phyloP scores from a whole-genome alignment of 2,329 filamentous ascomycete species.

The Pseudogymnoascus sp. region DNA sequence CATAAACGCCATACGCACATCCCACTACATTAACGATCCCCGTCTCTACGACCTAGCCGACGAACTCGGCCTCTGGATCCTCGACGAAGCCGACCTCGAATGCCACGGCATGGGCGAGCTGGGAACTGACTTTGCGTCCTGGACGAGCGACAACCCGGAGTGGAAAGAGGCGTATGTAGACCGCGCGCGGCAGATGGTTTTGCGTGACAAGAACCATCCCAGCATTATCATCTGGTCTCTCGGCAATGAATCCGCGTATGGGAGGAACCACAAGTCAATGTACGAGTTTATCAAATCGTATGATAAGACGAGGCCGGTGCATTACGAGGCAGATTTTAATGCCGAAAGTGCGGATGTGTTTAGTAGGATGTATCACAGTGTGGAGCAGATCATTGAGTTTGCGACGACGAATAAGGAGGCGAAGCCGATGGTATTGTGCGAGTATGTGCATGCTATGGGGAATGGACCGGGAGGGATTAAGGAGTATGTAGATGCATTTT shows the following conservation, averaged over 20 bases:
- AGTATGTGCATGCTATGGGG: slow-evolving; percentile 43
- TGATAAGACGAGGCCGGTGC: slow-evolving; percentile 44
- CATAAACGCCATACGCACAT: slow-evolving; percentile 61
- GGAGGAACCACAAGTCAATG: slow-evolving; percentile 47
- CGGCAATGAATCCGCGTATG: slow-evolving; percentile 51
- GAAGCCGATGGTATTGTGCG: slow-evolving; percentile 34
- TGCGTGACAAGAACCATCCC: slow-evolving; percentile 47
- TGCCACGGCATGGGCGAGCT: slow-evolving; percentile 43
- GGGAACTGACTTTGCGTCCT: slow-evolving; percentile 40
- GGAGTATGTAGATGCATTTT: slow-evolving; percentile 48
- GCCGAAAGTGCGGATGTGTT: slow-evolving; percentile 46
- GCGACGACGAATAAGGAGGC: slow-evolving; percentile 21
- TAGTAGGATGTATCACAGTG: slow-evolving; percentile 45
- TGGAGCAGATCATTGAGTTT: slow-evolving; percentile 34
- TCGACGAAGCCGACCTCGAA: slow-evolving; percentile 49
- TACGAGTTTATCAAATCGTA: slow-evolving; percentile 42
- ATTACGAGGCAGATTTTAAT: slow-evolving; percentile 47
- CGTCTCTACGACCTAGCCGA: slow-evolving; percentile 54
- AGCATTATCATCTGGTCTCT: slow-evolving; percentile 50
- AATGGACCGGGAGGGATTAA: slow-evolving; percentile 50
- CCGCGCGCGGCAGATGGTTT: slow-evolving; percentile 44
- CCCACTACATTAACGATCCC: slow-evolving; percentile 56
- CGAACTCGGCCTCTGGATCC: slow-evolving; percentile 55
- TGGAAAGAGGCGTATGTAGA: slow-evolving; percentile 48
- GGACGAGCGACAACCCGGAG: slow-evolving; percentile 39